Base-by-base conservation (phyloP, 2,329 filamentous ascomycete genomes). In the Diplodia scrobiculata region DNA sequence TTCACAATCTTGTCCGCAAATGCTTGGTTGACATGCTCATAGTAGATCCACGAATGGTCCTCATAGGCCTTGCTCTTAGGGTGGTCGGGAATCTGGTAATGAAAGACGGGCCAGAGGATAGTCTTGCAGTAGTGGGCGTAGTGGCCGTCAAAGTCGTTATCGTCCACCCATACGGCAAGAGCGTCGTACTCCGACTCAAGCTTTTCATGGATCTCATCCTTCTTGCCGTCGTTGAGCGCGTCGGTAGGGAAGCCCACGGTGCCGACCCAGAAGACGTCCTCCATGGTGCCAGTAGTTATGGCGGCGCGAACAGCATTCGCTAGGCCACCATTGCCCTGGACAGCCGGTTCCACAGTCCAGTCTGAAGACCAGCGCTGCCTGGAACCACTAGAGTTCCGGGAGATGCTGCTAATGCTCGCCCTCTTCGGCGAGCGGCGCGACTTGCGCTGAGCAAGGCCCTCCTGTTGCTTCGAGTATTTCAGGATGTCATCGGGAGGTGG, bases 51-150 rank as follows among this genome's bases (percentile, higher is more conserved):
- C 0, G 93, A 97, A 78, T 98, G 93, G 72, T 98, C 94, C 77
- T 96, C 90, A 76, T 97, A 98, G 0, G 94, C 94, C 68, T 98
- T 98, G 86, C 92, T 97, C 83, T 97, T 97, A 29, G 94, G 94
- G 75, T 96, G 96, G 75, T 98, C 95, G 0, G 94, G 95, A 67
- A 98, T 96, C 78, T 97, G 93, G 77, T 98, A 98, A 79, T 98
- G 93, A 78, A 98, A 96, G 68, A 97, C 93, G 0, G 94, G 94
- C 94, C 94, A 98, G 6, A 98, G 83, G 65, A 98, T 97, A 74
- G 94, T 92, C 81, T 98, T 98, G 87, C 93, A 97, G 76, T 95
- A 98, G 78, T 97, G 93, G 13, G 89, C 87, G 75, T 98, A 98
- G 79, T 97, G 93, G 1, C 93, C 92, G 73, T 97, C 90, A 74